A percentile compares a stretch with the other conserved stretches of the same genome.
phyloP scores from a whole-genome alignment of 768 basidiomycete species.

The Rhizopogon vinicolor region DNA sequence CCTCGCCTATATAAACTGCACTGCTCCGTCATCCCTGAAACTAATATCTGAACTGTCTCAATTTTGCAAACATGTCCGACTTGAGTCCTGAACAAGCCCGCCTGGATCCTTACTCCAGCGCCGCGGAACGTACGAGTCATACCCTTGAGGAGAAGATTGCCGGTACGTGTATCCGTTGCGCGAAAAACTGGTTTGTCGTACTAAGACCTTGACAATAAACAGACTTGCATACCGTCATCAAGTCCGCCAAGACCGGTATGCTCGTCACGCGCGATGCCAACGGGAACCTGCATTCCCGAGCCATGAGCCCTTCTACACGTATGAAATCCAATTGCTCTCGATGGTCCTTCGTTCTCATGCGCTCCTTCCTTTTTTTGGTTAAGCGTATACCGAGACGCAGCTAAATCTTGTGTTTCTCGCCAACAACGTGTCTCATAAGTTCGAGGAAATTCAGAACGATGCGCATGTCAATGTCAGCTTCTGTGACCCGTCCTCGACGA shows the following conservation, averaged over 20 bases:
- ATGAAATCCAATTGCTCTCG: constrained; percentile 15
- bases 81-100: constrained; percentile 17
- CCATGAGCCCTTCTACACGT: constrained; percentile 76
- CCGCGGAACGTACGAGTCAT: constrained; percentile 54
- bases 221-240: constrained; percentile 65
- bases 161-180: constrained; percentile 31
- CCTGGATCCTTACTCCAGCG: constrained; percentile 72
- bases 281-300: constrained; percentile 73
- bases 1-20: constrained; percentile 4
- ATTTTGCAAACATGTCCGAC: constrained; percentile 16
- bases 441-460: constrained; percentile 73
- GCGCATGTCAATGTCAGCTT: constrained; percentile 79
- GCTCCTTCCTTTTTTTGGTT: background rate
- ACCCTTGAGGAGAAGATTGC: constrained; percentile 63
- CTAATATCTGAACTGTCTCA: background rate
- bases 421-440: constrained; percentile 71
- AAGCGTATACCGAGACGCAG: constrained; percentile 43
- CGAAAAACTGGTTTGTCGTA: background rate
- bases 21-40: background rate
- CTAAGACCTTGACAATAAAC: background rate
- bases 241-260: constrained; percentile 66
- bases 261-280: constrained; percentile 66
- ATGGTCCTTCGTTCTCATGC: background rate
- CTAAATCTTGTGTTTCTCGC: constrained; percentile 64
- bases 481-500: constrained; percentile 61